Conservation (phyloP, 805 yeast species). For the Komagataella populi region DNA sequence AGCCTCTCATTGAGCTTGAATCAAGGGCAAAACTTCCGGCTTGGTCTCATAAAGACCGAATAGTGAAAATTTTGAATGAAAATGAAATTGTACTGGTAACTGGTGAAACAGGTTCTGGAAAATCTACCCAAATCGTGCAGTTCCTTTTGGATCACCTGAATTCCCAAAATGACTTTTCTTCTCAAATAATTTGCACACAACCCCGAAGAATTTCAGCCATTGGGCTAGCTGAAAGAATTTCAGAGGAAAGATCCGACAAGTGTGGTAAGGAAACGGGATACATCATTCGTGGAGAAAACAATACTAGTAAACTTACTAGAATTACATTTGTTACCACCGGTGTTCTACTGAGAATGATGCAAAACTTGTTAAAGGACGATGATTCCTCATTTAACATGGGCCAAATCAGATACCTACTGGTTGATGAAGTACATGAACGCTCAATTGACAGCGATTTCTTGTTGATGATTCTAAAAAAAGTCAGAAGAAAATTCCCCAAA, state of each 20-base stretch:
- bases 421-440: conserved; percentile 96
- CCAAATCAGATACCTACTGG: conserved; percentile 54
- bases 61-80: conserved; percentile 39
- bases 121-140: conserved; percentile 90
- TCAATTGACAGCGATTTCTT: conserved; percentile 84
- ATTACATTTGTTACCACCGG: conserved; percentile 90
- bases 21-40: conserved; percentile 65
- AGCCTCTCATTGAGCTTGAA: conserved; percentile 16
- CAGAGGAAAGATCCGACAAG: conserved; percentile 58
- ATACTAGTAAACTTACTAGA: conserved; percentile 45
- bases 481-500: conserved; percentile 34
- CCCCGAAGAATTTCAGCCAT: conserved; percentile 94
- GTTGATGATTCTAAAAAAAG: conserved; percentile 57
- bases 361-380: conserved; percentile 22
- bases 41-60: conserved; percentile 49
- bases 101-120: conserved; percentile 97
- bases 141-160: conserved; percentile 64
- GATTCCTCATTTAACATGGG: conserved; percentile 24
- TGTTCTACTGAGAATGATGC: conserved; percentile 77
- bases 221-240: conserved; percentile 85
- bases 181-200: conserved; percentile 76
- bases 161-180: conserved; percentile 29
- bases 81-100: conserved; percentile 69
- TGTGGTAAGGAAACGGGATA: conserved; percentile 80
- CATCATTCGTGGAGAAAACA: conserved; percentile 81